A percentile compares a stretch with the other conserved stretches of the same genome.
These are phyloP conservation scores for Tephrocybe sp. DNA, from an alignment of 768 basidiomycete species.

Conservation along the genomic window DNA sequence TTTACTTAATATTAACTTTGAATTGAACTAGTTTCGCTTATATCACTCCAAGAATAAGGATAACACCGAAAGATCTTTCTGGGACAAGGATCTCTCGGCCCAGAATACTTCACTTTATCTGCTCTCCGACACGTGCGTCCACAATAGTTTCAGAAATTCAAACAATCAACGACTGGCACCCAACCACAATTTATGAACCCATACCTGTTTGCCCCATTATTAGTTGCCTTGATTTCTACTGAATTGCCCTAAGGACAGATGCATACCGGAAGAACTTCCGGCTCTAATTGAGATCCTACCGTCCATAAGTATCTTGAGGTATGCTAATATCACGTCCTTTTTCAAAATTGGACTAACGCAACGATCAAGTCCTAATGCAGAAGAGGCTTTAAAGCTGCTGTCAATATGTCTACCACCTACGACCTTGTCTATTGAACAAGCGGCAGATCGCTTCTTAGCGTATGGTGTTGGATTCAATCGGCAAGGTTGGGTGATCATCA, in stretches of 20 bases:
- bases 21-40: slow-evolving; percentile 66
- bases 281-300: slow-evolving; percentile 58
- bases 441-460: slow-evolving; percentile 59
- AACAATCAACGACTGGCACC: slow-evolving; percentile 54
- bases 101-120: slow-evolving; percentile 74
- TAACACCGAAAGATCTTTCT: slow-evolving; percentile 68
- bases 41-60: slow-evolving; percentile 63
- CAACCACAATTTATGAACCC: slow-evolving; percentile 78
- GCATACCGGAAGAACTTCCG: slow-evolving; percentile 76
- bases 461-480: slow-evolving; percentile 52
- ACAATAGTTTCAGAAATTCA: slow-evolving; percentile 64
- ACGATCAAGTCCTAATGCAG: slow-evolving; percentile 71
- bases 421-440: slow-evolving; percentile 57
- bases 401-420: slow-evolving; percentile 50
- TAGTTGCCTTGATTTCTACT: not conserved
- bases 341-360: not conserved
- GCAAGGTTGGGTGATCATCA: slow-evolving; percentile 65
- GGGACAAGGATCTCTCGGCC: slow-evolving; percentile 51
- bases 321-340: slow-evolving; percentile 6
- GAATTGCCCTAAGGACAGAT: slow-evolving; percentile 57
- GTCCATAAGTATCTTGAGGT: slow-evolving; percentile 69
- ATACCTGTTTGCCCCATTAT: slow-evolving; percentile 60
- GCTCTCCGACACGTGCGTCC: slow-evolving; percentile 71
- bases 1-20: not conserved
- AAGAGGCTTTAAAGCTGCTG: slow-evolving; percentile 72